Evolutionary conservation across 176 grass and related monocot genomes (phyloP).

Genomic region (Musa acuminata): DNA sequence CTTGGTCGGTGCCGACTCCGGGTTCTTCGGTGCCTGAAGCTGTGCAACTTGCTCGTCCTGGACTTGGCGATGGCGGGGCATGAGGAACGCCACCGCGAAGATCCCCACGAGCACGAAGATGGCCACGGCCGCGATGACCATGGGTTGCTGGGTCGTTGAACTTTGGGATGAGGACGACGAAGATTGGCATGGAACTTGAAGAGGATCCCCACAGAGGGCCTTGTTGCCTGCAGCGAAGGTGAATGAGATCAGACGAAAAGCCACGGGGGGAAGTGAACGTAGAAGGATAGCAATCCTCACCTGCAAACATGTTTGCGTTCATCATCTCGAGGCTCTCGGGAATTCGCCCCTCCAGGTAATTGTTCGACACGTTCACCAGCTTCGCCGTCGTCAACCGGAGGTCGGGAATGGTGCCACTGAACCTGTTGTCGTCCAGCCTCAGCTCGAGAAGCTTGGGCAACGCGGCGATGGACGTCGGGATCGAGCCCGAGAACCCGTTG

Average conservation of each 20-base stretch:
- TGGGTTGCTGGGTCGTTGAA: slow-evolving; percentile 6
- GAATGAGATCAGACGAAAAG: neutral
- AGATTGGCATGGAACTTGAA: slow-evolving; percentile 34
- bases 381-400: slow-evolving; percentile 31
- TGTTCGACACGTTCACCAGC: slow-evolving; percentile 45
- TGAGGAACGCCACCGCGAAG: slow-evolving; percentile 22
- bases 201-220: slow-evolving; percentile 49
- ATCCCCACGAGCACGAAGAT: slow-evolving; percentile 9
- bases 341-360: slow-evolving; percentile 59
- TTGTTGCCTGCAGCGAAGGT: slow-evolving; percentile 40
- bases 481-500: slow-evolving; percentile 57
- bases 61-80: slow-evolving; percentile 15
- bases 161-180: neutral
- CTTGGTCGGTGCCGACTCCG: neutral
- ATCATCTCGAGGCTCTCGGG: slow-evolving; percentile 39
- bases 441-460: slow-evolving; percentile 52
- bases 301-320: slow-evolving; percentile 28
- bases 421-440: slow-evolving; percentile 50
- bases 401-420: slow-evolving; percentile 53
- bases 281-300: slow-evolving; percentile 14
- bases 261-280: neutral
- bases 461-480: slow-evolving; percentile 51
- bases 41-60: slow-evolving; percentile 29
- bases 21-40: neutral
- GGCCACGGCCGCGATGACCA: slow-evolving; percentile 28